Evolutionary conservation across 345 rosid species (phyloP), one percentile per base, ranked within the genome.

Genomic region (Hypericum perforatum): DNA sequence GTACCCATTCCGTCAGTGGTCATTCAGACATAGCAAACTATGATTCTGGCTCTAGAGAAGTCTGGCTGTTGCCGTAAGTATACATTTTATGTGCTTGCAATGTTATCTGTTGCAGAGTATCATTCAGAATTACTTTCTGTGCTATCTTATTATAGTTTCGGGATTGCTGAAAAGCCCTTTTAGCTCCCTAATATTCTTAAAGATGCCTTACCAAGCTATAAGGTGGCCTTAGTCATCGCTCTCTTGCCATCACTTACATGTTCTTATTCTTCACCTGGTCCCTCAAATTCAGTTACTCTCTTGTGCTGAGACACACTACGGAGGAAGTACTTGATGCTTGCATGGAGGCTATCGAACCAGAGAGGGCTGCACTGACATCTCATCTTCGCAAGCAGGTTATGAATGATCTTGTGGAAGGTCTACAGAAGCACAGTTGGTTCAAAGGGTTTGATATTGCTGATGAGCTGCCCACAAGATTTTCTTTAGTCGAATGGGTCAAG

Each of bases 311-410:
- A 73, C 98, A 91, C 85, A 86, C 98, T 37, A 81, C 81, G 39
- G 98, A 91, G 80, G 96, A 91, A 78, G 81, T 91, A 62, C 92
- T 79, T 59, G 96, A 74, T 37, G 95, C 87, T 0, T 84, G 98
- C 70, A 54, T 71, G 42, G 98, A 87, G 74, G 89, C 98, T 41
- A 74, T 87, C 38, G 87, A 91, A 65, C 96, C 95, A 53, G 73
- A 74, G 58, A 78, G 84, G 57, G 92, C 87, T 65, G 78, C 79
- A 12, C 58, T 91, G 63, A 86, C 98, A 49, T 84, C 95, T 70
- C 76, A 62, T 48, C 70, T 91, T 40, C 78, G 89, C 72, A 78
- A 70, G 59, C 80, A 84, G 75, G 98, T 84, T 70, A 75, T 73
- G 75, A 57, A 70, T 42, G 89, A 90, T 66, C 85, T 90, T 52